Base-by-base conservation (phyloP, 176 grass and related monocot genomes). In the Chloris gayana region DNA sequence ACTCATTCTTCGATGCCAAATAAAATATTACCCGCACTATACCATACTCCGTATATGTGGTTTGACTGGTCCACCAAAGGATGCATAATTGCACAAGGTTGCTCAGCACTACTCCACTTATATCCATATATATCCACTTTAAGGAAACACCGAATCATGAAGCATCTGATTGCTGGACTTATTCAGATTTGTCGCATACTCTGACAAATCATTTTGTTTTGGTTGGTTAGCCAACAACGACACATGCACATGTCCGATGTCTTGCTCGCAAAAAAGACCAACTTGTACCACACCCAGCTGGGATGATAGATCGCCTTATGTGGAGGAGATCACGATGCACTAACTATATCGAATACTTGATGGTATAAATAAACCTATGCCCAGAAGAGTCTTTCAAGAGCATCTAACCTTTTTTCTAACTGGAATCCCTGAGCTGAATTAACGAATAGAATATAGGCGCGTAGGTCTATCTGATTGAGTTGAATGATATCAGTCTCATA, bases 41-140 rank as follows among this genome's bases (percentile, higher is more conserved):
- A 59, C 56, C 10, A 59, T 26, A 59, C n/a, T n/a, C n/a, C n/a
- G n/a, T n/a, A n/a, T 12, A 59, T 59, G 30, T 14, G 22, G 80
- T 74, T 82, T 83, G 81, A 67, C 60, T 67, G 61, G 61, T 74
- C 80, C 70, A 30, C 22, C 4, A 31, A 8, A n/a, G 27, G 46
- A 22, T 56, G 41, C 51, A 56, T 53, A 67, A 66, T 74, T 31
- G 59, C 31, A 74, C 32, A 33, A 66, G 65, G 76, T 51, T 22
- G 47, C 10, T 3, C 4, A n/a, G n/a, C n/a, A n/a, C n/a, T n/a
- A n/a, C n/a, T 57, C 19, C 56, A 59, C 53, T n/a, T n/a, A 22
- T 57, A 30, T 29, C n/a, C n/a, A n/a, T n/a, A 1, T 26, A 69
- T 3, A 46, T 31, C 50, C 50, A 69, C 14, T 70, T 80, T 70